Conservation (phyloP, 2,329 filamentous ascomycete genomes). For the Thielaviopsis ethacetica region DNA sequence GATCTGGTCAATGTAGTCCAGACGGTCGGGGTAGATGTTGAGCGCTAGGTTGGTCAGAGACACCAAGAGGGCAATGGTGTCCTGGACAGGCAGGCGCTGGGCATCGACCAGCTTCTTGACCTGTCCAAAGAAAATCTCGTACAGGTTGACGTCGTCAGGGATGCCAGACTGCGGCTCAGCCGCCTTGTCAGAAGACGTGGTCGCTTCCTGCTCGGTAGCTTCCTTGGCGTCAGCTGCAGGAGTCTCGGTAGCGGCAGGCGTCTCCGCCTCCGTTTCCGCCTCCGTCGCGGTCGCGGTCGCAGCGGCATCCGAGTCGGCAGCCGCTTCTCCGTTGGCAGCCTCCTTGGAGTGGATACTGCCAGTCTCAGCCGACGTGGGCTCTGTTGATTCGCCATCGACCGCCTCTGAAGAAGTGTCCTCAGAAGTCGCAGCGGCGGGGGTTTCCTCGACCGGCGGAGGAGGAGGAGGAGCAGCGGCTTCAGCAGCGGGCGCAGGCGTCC, state of each 20-base stretch:
- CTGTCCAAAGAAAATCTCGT: constrained; percentile 94
- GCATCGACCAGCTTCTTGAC: constrained; percentile 86
- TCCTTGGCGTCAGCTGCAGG: not conserved
- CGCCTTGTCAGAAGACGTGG: constrained; percentile 12
- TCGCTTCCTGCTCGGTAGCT: constrained; percentile 19
- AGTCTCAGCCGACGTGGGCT: not conserved
- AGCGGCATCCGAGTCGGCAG: constrained; percentile 13
- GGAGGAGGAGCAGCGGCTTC: not conserved
- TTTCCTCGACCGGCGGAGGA: not conserved
- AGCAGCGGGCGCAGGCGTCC: not conserved
- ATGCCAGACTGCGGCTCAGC: constrained; percentile 28
- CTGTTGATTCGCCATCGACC: not conserved
- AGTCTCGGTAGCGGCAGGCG: not conserved
- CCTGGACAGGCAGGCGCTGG: constrained; percentile 80
- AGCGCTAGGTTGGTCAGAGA: constrained; percentile 85
- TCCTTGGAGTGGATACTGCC: not conserved
- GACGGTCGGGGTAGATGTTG: constrained; percentile 81
- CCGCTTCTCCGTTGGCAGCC: constrained; percentile 3
- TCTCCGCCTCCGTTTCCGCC: no score
- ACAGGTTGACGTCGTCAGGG: constrained; percentile 68
- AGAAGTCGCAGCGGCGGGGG: not conserved
- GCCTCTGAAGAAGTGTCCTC: not conserved
- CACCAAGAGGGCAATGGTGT: constrained; percentile 86
- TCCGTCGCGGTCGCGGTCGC: not conserved
- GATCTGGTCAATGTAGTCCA: constrained; percentile 93